Percentiles rank a stretch among this genome's conserved stretches.
Evolutionary conservation across 345 rosid genomes (phyloP).

Genomic region (Melaleuca alternifolia): DNA sequence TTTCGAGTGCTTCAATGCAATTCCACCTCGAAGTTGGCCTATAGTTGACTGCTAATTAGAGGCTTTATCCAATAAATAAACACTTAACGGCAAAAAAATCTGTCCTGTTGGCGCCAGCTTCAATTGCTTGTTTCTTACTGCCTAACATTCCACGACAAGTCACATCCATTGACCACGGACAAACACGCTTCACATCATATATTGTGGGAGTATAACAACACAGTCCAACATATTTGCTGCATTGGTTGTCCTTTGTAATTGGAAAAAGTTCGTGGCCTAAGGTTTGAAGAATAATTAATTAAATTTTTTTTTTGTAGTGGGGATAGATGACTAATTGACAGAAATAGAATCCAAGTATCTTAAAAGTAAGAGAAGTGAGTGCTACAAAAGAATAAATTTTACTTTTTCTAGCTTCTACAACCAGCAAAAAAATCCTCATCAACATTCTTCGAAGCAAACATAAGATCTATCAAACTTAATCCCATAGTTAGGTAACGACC

Average conservation of each 20-base stretch:
- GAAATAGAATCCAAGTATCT: neutral
- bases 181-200: slow-evolving; percentile 30
- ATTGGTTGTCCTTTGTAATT: slow-evolving; percentile 18
- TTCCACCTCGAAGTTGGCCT: slow-evolving; percentile 3
- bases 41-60: slow-evolving; percentile 20
- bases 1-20: neutral
- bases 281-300: neutral
- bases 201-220: slow-evolving; percentile 13
- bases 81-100: neutral
- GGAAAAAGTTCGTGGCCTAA: slow-evolving; percentile 16
- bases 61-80: slow-evolving; percentile 15
- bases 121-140: slow-evolving; percentile 40
- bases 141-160: slow-evolving; percentile 11
- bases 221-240: slow-evolving; percentile 22
- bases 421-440: no score
- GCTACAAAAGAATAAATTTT: neutral
- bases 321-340: neutral
- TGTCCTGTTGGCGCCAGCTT: slow-evolving; percentile 1
- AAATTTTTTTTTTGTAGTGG: neutral
- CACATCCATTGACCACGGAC: slow-evolving; percentile 27
- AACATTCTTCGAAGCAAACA: no score
- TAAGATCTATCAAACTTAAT: no score
- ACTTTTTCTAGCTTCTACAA: neutral
- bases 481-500: no score
- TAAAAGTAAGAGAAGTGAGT: neutral